phyloP scores from a whole-genome alignment of 768 basidiomycete genomes.

The Lactarius indigo region DNA sequence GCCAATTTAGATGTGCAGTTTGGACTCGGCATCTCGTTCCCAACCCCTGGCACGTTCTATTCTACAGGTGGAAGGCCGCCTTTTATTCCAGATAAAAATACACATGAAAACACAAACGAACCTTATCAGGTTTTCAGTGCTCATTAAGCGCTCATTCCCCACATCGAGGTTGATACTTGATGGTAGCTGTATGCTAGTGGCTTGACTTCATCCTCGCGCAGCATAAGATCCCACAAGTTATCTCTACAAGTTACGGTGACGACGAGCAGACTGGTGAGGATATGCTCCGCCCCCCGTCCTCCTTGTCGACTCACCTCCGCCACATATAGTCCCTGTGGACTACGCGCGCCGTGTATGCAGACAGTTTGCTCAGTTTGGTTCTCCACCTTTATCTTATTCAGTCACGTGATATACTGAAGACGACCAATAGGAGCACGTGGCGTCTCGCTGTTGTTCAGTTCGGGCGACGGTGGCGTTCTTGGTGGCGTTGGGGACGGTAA shows the following conservation, averaged over 20 bases:
- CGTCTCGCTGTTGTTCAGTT: conserved; percentile 61
- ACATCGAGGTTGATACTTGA: not conserved
- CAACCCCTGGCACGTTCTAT: too few species aligned
- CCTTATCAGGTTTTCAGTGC: conserved; percentile 44
- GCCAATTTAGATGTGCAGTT: conserved; percentile 71
- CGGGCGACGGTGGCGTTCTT: too few species aligned
- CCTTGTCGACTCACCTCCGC: conserved; percentile 32
- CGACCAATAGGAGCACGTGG: conserved; percentile 52
- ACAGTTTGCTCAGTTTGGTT: conserved; percentile 61
- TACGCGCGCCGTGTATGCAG: conserved; percentile 58
- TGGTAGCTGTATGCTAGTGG: conserved; percentile 43
- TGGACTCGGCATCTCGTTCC: too few species aligned
- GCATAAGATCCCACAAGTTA: conserved; percentile 48
- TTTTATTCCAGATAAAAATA: too few species aligned
- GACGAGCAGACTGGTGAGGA: conserved; percentile 62
- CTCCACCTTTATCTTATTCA: conserved; percentile 5
- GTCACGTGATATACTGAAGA: not conserved
- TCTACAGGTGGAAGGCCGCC: too few species aligned
- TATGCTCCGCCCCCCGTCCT: conserved; percentile 26
- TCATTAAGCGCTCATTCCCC: conserved; percentile 33
- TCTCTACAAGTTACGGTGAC: conserved; percentile 73
- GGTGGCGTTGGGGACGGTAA: conserved; percentile 68
- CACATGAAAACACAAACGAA: conserved; percentile 44
- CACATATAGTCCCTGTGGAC: conserved; percentile 45
- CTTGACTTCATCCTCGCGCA: conserved; percentile 55